These are phyloP conservation scores for Neurospora sp. DNA, from an alignment of 495 filamentous ascomycete genomes.

Conservation along the genomic window DNA sequence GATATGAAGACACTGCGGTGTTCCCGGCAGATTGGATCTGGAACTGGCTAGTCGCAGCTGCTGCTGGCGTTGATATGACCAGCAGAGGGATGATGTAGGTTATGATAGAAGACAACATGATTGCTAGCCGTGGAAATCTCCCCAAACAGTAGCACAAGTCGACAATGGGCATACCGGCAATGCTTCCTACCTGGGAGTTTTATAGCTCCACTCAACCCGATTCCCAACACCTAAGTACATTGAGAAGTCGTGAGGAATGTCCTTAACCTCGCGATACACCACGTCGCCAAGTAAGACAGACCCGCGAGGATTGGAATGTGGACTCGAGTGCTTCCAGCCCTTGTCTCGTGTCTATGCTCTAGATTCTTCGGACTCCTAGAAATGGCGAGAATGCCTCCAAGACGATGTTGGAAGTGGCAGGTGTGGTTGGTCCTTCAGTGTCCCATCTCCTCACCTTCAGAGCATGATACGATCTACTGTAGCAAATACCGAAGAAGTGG, in stretches of 20 bases:
- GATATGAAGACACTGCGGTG: conserved; percentile 2
- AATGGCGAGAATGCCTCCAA: background rate
- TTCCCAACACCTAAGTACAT: background rate
- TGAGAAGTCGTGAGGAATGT: background rate
- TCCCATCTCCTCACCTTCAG: background rate
- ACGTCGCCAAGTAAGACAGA: background rate
- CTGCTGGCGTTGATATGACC: background rate
- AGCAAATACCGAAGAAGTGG: background rate
- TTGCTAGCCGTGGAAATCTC: background rate
- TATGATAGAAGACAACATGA: background rate
- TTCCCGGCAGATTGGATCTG: background rate
- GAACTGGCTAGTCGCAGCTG: background rate
- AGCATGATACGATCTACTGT: background rate
- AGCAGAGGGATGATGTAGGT: background rate
- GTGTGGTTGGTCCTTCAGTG: background rate
- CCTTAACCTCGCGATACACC: background rate
- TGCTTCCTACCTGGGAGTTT: background rate
- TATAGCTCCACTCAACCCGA: background rate
- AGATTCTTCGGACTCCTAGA: background rate
- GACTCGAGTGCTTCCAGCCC: background rate
- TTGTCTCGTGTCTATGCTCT: background rate
- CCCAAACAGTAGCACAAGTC: background rate
- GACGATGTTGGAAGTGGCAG: background rate
- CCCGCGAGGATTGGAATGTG: background rate
- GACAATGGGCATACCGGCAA: background rate